phyloP scores from a whole-genome alignment of 176 grass and related monocot genomes.

The Oryza rufipogon region DNA sequence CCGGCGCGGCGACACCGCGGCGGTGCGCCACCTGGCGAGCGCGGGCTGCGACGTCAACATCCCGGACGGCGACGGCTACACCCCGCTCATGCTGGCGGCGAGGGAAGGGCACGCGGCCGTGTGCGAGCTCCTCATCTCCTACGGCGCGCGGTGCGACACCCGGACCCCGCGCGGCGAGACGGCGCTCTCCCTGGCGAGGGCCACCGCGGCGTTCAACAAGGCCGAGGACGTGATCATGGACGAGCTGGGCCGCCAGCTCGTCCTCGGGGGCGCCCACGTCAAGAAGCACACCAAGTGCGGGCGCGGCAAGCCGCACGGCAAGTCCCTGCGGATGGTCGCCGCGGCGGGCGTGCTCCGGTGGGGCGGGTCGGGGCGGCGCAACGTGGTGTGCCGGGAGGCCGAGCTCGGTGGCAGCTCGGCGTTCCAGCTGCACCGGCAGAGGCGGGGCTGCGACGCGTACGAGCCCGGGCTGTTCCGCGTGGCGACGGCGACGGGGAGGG shows the following conservation, averaged over 20 bases:
- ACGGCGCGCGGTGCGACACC: slow-evolving; percentile 64
- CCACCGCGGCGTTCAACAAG: slow-evolving; percentile 45
- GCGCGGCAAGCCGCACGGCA: slow-evolving; percentile 65
- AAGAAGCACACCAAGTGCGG: slow-evolving; percentile 91
- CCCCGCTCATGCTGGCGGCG: slow-evolving; percentile 88
- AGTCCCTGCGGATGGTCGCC: slow-evolving; percentile 67
- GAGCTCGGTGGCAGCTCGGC: slow-evolving; percentile 71
- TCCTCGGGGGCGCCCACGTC: slow-evolving; percentile 58
- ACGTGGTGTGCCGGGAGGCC: slow-evolving; percentile 76
- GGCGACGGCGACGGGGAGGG: slow-evolving; percentile 73
- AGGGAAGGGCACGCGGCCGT: slow-evolving; percentile 69
- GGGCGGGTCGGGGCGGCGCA: slow-evolving; percentile 67
- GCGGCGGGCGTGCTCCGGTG: slow-evolving; percentile 75
- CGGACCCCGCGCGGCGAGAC: slow-evolving; percentile 65
- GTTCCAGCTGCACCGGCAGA: slow-evolving; percentile 65
- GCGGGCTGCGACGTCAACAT: slow-evolving; percentile 70
- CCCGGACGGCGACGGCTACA: slow-evolving; percentile 78
- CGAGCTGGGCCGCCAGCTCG: slow-evolving; percentile 69
- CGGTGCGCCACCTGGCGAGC: slow-evolving; percentile 55
- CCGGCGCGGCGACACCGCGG: slow-evolving; percentile 63
- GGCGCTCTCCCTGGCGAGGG: slow-evolving; percentile 74
- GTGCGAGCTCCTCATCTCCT: slow-evolving; percentile 74
- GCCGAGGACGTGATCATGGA: slow-evolving; percentile 76
- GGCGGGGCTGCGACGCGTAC: slow-evolving; percentile 48
- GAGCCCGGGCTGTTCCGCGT: slow-evolving; percentile 85